phyloP scores from a whole-genome alignment of 371 early-diverging fungal species.

The Smittium culicis region DNA sequence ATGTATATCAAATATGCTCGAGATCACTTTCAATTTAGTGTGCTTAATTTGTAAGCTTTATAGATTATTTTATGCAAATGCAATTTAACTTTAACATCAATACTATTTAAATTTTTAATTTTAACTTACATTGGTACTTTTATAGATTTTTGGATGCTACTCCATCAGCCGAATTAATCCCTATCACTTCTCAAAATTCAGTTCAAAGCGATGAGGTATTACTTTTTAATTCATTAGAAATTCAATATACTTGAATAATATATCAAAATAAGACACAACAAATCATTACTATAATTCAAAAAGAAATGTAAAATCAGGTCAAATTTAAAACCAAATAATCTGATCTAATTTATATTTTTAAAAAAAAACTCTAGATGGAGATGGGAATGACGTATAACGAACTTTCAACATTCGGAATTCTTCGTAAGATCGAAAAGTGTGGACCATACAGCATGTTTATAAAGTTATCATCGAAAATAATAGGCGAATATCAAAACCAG shows the following conservation, averaged over 20 bases:
- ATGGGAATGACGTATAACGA: slow-evolving; percentile 97
- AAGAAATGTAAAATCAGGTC: too few species aligned
- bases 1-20: slow-evolving; percentile 62
- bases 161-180: slow-evolving; percentile 92
- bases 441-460: slow-evolving; percentile 90
- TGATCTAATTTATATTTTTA: too few species aligned
- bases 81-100: neutral
- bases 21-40: slow-evolving; percentile 46
- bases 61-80: neutral
- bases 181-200: slow-evolving; percentile 51
- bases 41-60: slow-evolving; percentile 41
- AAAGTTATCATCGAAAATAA: slow-evolving; percentile 37
- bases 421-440: slow-evolving; percentile 72
- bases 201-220: slow-evolving; percentile 67
- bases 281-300: too few species aligned
- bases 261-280: too few species aligned
- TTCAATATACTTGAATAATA: slow-evolving; percentile 17
- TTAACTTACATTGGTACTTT: too few species aligned
- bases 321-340: too few species aligned
- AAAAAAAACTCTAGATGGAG: slow-evolving; percentile 46
- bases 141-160: slow-evolving; percentile 69
- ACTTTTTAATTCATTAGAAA: slow-evolving; percentile 16
- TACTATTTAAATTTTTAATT: slow-evolving; percentile 1
- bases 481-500: neutral
- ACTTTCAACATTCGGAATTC: slow-evolving; percentile 73